Percentiles rank a stretch among this genome's conserved stretches.
Conservation (phyloP, 345 rosid species). For the Camelina laxa region DNA sequence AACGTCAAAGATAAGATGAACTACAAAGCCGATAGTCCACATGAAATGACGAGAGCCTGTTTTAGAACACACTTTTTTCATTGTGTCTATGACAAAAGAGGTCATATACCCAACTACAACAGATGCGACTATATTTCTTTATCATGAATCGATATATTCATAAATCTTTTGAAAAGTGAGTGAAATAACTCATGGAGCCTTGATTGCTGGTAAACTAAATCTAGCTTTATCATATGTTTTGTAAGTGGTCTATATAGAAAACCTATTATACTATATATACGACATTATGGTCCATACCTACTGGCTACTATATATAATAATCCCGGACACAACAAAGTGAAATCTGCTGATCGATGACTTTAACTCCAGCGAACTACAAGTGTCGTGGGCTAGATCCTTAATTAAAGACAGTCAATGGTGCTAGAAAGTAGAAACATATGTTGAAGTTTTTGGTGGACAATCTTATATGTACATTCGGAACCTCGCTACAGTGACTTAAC, state of each 20-base stretch:
- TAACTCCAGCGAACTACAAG: background rate
- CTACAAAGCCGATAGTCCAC: no score
- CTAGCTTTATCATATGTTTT: background rate
- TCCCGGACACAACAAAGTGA: background rate
- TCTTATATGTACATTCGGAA: background rate
- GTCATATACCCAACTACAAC: slow-evolving; percentile 21
- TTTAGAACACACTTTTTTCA: slow-evolving; percentile 14
- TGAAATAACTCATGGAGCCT: slow-evolving; percentile 19
- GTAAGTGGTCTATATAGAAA: background rate
- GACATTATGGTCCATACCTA: background rate
- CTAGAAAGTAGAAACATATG: background rate
- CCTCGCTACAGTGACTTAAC: background rate
- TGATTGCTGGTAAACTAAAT: slow-evolving; percentile 22
- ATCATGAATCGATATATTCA: background rate
- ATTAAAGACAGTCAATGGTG: background rate
- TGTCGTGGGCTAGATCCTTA: background rate
- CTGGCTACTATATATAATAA: background rate
- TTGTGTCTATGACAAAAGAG: slow-evolving; percentile 18
- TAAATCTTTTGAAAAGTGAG: background rate
- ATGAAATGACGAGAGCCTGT: no score
- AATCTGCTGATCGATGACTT: background rate
- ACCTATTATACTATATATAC: background rate
- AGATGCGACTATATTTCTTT: slow-evolving; percentile 11
- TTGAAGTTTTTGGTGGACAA: background rate
- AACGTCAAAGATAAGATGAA: no score